A percentile compares a stretch with the other conserved stretches of the same genome.
phyloP scores from a whole-genome alignment of 805 yeast species.

The Starmerella tilneyi region DNA sequence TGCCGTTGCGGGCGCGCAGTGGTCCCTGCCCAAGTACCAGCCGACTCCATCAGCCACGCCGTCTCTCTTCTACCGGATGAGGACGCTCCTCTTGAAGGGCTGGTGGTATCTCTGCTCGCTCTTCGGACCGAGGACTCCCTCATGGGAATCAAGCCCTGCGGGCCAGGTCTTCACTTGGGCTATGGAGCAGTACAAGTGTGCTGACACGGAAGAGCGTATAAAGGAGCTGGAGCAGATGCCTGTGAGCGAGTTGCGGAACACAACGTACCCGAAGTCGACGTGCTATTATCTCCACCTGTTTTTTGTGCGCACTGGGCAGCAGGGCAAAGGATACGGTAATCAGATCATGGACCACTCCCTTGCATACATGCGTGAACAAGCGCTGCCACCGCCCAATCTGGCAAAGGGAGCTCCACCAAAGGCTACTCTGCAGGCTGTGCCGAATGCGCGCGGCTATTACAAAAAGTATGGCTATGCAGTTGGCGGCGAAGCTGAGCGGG shows the following conservation, averaged over 20 bases:
- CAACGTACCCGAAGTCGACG: constrained; percentile 6
- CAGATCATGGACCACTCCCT: constrained; percentile 9
- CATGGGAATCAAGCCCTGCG: background rate
- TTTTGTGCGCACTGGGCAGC: constrained; percentile 8
- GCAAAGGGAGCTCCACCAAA: constrained; percentile 6
- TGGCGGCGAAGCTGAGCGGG: constrained; percentile 1
- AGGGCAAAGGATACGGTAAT: constrained; percentile 7
- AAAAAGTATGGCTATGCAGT: constrained; percentile 2
- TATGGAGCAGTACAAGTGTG: background rate
- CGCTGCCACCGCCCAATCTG: constrained; percentile 5
- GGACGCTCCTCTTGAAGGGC: background rate
- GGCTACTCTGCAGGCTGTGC: constrained; percentile 8
- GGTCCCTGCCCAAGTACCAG: constrained; percentile 6
- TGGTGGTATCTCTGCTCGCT: background rate
- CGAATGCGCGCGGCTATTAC: constrained; percentile 12
- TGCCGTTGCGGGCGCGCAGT: constrained; percentile 8
- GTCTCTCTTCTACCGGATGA: background rate
- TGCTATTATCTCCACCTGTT: constrained; percentile 4
- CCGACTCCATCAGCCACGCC: background rate
- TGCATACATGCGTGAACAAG: background rate
- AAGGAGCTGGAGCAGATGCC: background rate
- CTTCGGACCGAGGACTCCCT: background rate
- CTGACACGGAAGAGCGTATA: background rate
- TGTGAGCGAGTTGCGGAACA: background rate
- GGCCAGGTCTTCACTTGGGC: background rate